Base-by-base conservation (phyloP, 2,329 filamentous ascomycete genomes). In the Leptographium radiaticola region DNA sequence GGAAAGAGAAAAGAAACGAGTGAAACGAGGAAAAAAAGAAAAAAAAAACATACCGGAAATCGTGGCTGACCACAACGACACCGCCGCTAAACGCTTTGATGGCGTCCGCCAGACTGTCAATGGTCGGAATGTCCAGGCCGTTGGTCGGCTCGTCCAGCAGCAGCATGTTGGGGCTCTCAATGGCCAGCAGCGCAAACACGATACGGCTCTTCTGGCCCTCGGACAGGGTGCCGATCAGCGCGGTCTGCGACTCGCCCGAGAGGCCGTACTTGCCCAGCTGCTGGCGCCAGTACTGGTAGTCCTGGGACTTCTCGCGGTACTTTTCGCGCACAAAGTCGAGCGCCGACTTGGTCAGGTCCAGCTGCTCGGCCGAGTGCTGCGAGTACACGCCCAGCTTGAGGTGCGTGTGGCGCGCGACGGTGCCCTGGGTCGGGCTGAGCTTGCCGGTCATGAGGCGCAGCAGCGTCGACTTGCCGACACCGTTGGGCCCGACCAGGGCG, bases 221-320 rank as follows among this genome's bases (percentile, higher is more conserved):
- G 58, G 93, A 97, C 62, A 98, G 77, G 16, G 93, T 98, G 59
- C 93, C 94, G 85, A 98, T 98, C 67, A 97, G 80, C 49, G 93
- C 89, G 49, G 93, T 98, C 77, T 98, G 94, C 36, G 89, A 76
- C 59, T 97, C 89, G 69, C 94, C 94, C 55, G 82, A 86, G 60
- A 98, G 80, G 68, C 94, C 94, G 70, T 98, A 98, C 61, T 84
- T 81, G 65, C 93, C 93, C 40, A 98, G 87, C 75, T 95, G 89
- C 73, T 96, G 91, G 67, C 93, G 84, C 93, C 93, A 98, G 82
- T 93, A 98, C 75, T 98, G 93, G 77, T 95, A 95, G 69, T 98
- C 93, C 70, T 98, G 93, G 53, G 84, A 89, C 74, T 91, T 88
- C 60, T 84, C 76, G 45, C 77, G 71, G 75, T 95, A 97, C 77